A percentile compares a stretch with the other conserved stretches of the same genome.
These are phyloP conservation scores for Blastomyces gilchristii DNA, from an alignment of 2,329 filamentous ascomycete genomes.

Conservation along the genomic window DNA sequence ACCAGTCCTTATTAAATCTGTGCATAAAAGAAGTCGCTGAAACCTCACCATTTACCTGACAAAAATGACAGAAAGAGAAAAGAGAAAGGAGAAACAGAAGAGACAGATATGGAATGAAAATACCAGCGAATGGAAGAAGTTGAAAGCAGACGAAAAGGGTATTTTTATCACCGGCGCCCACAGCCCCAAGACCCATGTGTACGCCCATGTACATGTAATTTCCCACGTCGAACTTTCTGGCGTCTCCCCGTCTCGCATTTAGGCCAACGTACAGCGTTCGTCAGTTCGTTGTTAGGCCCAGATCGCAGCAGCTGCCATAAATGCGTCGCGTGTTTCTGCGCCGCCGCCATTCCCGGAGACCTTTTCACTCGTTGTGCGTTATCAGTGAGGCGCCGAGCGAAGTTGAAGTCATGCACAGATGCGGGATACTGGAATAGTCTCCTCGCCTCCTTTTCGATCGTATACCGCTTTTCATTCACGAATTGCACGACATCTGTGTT, in stretches of 20 bases:
- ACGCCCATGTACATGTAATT: not conserved
- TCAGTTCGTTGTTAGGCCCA: not conserved
- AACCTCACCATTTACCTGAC: not conserved
- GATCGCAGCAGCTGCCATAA: not conserved
- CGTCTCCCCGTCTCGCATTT: not conserved
- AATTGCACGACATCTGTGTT: conserved; percentile 23
- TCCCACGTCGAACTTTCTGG: not conserved
- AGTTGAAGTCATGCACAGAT: conserved; percentile 16
- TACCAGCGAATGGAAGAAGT: no score
- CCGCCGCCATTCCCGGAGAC: conserved; percentile 24
- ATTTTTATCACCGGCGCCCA: not conserved
- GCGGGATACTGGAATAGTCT: conserved; percentile 20
- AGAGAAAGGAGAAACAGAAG: no score
- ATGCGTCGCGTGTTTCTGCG: conserved; percentile 25
- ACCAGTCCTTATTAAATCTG: not conserved
- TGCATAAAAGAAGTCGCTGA: not conserved
- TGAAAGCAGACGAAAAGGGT: not conserved
- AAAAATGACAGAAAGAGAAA: not conserved
- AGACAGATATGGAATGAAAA: not conserved
- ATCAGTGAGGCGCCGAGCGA: conserved; percentile 19
- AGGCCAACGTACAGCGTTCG: not conserved
- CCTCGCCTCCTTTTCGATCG: conserved; percentile 10
- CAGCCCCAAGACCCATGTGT: not conserved
- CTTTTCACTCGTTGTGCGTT: conserved; percentile 22
- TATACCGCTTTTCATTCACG: conserved; percentile 21